Evolutionary conservation across 2,329 filamentous ascomycete genomes (phyloP), one percentile per base, ranked within the genome.

Genomic region (Chrysoporthe austroafricana): DNA sequence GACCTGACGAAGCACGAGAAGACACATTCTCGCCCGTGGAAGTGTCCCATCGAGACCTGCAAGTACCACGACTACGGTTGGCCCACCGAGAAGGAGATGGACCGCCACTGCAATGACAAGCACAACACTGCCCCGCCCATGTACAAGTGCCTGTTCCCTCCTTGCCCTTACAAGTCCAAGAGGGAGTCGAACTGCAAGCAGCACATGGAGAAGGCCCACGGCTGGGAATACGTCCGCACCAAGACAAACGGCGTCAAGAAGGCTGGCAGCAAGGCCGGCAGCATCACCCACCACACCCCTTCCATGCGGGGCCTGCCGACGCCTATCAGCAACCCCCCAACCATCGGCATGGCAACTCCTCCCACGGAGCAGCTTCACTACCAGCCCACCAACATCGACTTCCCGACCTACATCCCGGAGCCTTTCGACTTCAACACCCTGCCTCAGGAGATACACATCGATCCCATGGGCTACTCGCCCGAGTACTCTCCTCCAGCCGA

Each of bases 1-100:
- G 96, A 99, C 78, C 84, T 98, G 68, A 97, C 94, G 72, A 98
- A 98, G 84, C 96, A 99, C 80, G 92, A 97, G 82, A 99, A 98
- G 85, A 98, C 95, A 0, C 96, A 99, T 79, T 94, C 93, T 66
- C 92, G 96, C 46, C 96, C 95, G 11, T 97, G 92, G 91, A 99
- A 99, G 83, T 99, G 96, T 79, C 86, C 89, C 7, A 84, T 92
- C 32, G 76, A 86, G 52, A 89, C 87, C 58, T 98, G 96, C 91
- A 97, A 96, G 77, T 98, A 97, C 79, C 89, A 92, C 77, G 87
- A 91, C 44, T 89, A 92, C 73, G 96, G 96, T 62, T 98, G 95
- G 92, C 95, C 96, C 4, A 98, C 96, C 0, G 94, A 98, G 81
- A 98, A 99, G 82, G 96, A 98, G 81, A 92, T 94, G 80, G 94